Percentiles rank a stretch among this genome's conserved stretches.
Evolutionary conservation across 495 filamentous ascomycete genomes (phyloP).

Genomic region (Podospora pseudoanserina): DNA sequence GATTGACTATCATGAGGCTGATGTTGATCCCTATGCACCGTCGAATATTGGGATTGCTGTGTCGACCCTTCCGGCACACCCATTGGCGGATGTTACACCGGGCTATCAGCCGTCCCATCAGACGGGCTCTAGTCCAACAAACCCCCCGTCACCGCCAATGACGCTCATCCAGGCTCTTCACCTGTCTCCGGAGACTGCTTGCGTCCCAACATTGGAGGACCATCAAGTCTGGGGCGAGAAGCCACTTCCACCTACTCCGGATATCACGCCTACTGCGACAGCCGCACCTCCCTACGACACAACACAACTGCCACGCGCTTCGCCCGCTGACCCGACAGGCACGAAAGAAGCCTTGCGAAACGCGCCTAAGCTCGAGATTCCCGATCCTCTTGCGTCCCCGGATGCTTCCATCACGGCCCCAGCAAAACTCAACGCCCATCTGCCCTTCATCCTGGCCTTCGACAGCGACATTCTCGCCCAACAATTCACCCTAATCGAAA

Average conservation of each 20-base stretch:
- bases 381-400: slow-evolving; percentile 23
- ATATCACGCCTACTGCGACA: slow-evolving; percentile 46
- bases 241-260: slow-evolving; percentile 51
- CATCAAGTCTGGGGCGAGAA: slow-evolving; percentile 44
- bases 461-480: slow-evolving; percentile 87
- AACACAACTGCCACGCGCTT: slow-evolving; percentile 26
- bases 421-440: slow-evolving; percentile 52
- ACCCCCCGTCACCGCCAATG: slow-evolving; percentile 76
- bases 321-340: slow-evolving; percentile 36
- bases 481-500: slow-evolving; percentile 93
- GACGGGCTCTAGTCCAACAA: slow-evolving; percentile 55
- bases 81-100: slow-evolving; percentile 44
- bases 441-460: slow-evolving; percentile 90
- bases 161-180: slow-evolving; percentile 61
- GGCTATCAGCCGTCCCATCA: slow-evolving; percentile 11
- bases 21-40: slow-evolving; percentile 29
- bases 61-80: slow-evolving; percentile 57
- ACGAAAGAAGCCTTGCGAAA: slow-evolving; percentile 40
- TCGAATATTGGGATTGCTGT: slow-evolving; percentile 42
- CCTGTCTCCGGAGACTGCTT: slow-evolving; percentile 38
- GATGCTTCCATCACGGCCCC: slow-evolving; percentile 5
- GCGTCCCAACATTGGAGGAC: slow-evolving; percentile 35
- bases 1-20: slow-evolving; percentile 48
- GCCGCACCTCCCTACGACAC: slow-evolving; percentile 20
- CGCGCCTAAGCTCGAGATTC: slow-evolving; percentile 31